These are phyloP conservation scores for Capsicum baccatum DNA, from an alignment of 257 asterid genomes.

Conservation along the genomic window DNA sequence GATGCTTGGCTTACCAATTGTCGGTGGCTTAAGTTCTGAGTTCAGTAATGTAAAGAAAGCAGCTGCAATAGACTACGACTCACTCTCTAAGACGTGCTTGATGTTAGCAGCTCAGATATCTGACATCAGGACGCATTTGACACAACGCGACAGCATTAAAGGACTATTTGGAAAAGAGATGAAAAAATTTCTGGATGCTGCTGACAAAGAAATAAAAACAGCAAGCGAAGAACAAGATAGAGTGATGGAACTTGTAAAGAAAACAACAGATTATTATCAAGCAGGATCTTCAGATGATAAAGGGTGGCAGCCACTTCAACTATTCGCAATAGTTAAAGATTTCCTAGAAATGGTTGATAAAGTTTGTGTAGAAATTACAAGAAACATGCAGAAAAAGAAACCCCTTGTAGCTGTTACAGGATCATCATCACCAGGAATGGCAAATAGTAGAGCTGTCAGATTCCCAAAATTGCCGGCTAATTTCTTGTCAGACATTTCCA, in stretches of 20 bases:
- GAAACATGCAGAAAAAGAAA: slow-evolving; percentile 68
- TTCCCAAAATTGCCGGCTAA: slow-evolving; percentile 83
- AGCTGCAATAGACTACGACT: slow-evolving; percentile 61
- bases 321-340: slow-evolving; percentile 72
- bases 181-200: slow-evolving; percentile 63
- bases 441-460: slow-evolving; percentile 53
- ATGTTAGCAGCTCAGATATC: slow-evolving; percentile 47
- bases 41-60: slow-evolving; percentile 75
- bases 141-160: slow-evolving; percentile 40
- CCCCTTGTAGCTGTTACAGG: slow-evolving; percentile 44
- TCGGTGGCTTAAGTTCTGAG: slow-evolving; percentile 81
- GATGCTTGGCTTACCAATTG: slow-evolving; percentile 80
- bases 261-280: slow-evolving; percentile 78
- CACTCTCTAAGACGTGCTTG: slow-evolving; percentile 48
- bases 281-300: slow-evolving; percentile 69
- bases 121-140: slow-evolving; percentile 46
- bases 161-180: slow-evolving; percentile 58
- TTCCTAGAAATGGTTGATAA: slow-evolving; percentile 86
- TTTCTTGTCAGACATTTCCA: slow-evolving; percentile 64
- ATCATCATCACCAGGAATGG: slow-evolving; percentile 60
- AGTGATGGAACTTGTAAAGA: slow-evolving; percentile 78
- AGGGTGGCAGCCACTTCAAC: slow-evolving; percentile 56
- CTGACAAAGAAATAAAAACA: slow-evolving; percentile 56
- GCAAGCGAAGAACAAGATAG: slow-evolving; percentile 60
- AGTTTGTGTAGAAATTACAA: slow-evolving; percentile 77